Evolutionary conservation across 2,329 filamentous ascomycete genomes (phyloP), one percentile per base, ranked within the genome.

Genomic region (Hortaea sp.): DNA sequence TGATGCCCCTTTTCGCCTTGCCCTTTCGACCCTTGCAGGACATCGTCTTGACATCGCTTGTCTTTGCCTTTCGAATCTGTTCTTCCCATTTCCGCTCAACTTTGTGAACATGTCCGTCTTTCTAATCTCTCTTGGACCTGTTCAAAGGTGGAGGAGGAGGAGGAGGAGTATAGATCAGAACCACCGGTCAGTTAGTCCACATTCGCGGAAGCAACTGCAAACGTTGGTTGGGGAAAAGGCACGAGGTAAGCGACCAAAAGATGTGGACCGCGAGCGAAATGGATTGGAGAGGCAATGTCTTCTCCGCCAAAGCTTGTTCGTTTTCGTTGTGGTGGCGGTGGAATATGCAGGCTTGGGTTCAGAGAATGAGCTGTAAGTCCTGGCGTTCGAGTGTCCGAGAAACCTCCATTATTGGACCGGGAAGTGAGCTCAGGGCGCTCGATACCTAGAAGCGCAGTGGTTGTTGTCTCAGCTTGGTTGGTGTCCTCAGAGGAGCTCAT

Each of bases 81-180:
- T 69, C 63, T 53, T 70, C 65, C 69, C 69, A 72, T 57, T 67
- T 68, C 5, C 69, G 60, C 53, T 69, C 66, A 13, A 69, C 58
- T 49, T 69, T 70, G 53, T 69, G 69, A 38, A 66, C 48, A 29
- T 64, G 64, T 40, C 51, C 60, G 52, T 71, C 69, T 47, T 69
- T 71, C 39, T 67, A 63, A 38, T 68, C 69, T 31, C 66, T 61
- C 11, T 56, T 58, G 0, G 69, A 68, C 44, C 63, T 65, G 9
- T 57, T 55, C 1, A 71, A 49, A 7, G 69, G 69, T 6, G 68
- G 68, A 5, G 66, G 59, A 5, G 68, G n/a, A n/a, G n/a, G n/a
- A n/a, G n/a, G 68, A 3, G 69, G 69, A 0, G 69, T 71, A 53
- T 70, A 72, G 48, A 72, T 63, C 20, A 71, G 55, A 52, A 70